Percentiles rank a stretch among this genome's conserved stretches.
Conservation (phyloP, 2,329 filamentous ascomycete genomes). For the Botrytis cinerea region DNA sequence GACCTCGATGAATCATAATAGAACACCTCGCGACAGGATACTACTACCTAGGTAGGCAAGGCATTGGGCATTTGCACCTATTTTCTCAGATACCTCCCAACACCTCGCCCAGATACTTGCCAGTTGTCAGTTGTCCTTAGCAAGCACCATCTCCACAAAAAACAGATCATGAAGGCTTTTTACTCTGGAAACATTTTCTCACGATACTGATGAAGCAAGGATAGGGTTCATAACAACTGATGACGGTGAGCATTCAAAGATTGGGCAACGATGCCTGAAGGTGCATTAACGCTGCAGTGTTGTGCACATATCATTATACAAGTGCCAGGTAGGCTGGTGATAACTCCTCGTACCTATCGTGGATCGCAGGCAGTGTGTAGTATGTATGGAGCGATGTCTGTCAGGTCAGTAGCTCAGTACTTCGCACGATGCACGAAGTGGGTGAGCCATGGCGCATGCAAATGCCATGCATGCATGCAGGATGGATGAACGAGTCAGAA, state of each 20-base stretch:
- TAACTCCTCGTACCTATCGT: neutral
- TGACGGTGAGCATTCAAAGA: conserved; percentile 8
- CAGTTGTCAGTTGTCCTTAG: conserved; percentile 21
- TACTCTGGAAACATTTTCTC: neutral
- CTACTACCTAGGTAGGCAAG: neutral
- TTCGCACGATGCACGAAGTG: neutral
- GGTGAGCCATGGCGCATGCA: conserved; percentile 1
- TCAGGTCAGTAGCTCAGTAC: neutral
- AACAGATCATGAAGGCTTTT: conserved; percentile 1
- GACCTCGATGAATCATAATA: neutral
- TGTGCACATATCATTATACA: neutral
- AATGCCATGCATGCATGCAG: neutral
- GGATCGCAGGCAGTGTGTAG: neutral
- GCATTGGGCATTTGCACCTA: neutral
- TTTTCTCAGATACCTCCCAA: neutral
- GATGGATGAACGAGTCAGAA: conserved; percentile 21
- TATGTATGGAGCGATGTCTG: neutral
- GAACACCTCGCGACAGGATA: neutral
- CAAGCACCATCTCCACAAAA: conserved; percentile 3
- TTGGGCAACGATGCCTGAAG: conserved; percentile 10
- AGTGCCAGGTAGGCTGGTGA: neutral
- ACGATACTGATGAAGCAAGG: conserved; percentile 15
- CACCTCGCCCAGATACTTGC: conserved; percentile 5
- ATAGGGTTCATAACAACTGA: conserved; percentile 3
- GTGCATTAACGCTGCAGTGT: conserved; percentile 13